Conservation (phyloP, 345 rosid genomes). For the Chamaenerion angustifolium region DNA sequence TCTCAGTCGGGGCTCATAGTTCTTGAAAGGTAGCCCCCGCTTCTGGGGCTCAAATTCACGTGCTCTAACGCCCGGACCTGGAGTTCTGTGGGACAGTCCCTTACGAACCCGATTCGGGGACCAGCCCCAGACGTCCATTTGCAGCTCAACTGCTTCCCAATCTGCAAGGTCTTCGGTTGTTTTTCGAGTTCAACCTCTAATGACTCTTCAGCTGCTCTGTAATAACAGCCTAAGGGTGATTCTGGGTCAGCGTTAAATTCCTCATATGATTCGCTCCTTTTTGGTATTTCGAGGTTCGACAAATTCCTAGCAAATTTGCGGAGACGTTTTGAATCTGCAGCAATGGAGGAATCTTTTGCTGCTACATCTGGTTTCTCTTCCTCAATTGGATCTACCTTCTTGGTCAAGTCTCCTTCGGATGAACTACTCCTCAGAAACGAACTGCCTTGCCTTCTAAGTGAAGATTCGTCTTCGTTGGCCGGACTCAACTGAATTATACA, state of each 20-base stretch:
- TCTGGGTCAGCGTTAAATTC: conserved; percentile 7
- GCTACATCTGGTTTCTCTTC: conserved; percentile 14
- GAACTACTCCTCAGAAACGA: conserved; percentile 41
- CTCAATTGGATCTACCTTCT: conserved; percentile 19
- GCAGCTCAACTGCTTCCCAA: conserved; percentile 30
- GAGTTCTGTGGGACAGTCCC: conserved; percentile 33
- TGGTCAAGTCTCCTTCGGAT: conserved; percentile 37
- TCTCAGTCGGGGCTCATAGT: no score
- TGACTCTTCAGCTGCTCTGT: conserved; percentile 22
- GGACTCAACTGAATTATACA: conserved; percentile 41
- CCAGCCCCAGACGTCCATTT: conserved; percentile 45
- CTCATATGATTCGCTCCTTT: conserved; percentile 16
- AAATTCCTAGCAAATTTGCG: background rate
- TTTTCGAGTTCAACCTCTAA: conserved; percentile 17
- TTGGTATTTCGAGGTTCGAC: conserved; percentile 31
- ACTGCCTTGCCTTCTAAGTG: conserved; percentile 28
- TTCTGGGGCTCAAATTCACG: conserved; percentile 31
- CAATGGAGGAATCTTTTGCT: conserved; percentile 17
- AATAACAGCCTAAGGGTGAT: conserved; percentile 14
- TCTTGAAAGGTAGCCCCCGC: conserved; percentile 3
- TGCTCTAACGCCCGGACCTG: conserved; percentile 35
- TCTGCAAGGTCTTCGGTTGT: conserved; percentile 21
- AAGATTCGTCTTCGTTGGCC: conserved; percentile 33
- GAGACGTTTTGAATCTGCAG: background rate
- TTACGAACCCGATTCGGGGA: conserved; percentile 30